Percentiles rank a stretch among this genome's conserved stretches.
These are phyloP conservation scores for Amauroascus verrucosus DNA, from an alignment of 2,329 filamentous ascomycete genomes.

Conservation along the genomic window DNA sequence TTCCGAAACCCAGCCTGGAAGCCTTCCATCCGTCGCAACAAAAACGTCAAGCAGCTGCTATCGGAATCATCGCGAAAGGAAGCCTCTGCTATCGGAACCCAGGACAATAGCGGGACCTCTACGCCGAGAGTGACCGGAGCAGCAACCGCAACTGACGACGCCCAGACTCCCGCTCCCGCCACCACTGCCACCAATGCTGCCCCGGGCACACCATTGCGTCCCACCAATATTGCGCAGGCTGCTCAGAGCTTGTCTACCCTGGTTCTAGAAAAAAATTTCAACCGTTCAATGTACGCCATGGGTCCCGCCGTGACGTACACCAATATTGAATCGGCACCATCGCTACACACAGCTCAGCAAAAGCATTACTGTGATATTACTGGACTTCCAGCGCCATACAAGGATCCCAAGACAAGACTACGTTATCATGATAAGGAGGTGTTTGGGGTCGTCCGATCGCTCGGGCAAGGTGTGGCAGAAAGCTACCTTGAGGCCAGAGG, in stretches of 20 bases:
- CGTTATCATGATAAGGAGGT: conserved; percentile 90
- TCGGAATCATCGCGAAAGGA: conserved; percentile 81
- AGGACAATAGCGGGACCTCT: conserved; percentile 67
- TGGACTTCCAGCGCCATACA: conserved; percentile 79
- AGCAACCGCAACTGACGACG: conserved; percentile 30
- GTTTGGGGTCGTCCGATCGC: conserved; percentile 67
- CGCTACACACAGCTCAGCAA: conserved; percentile 63
- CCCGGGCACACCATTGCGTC: conserved; percentile 45
- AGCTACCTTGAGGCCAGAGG: conserved; percentile 81
- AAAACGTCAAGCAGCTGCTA: conserved; percentile 95
- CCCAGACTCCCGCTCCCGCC: conserved; percentile 26
- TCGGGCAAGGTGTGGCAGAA: conserved; percentile 76
- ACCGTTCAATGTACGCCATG: conserved; percentile 35
- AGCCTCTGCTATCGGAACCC: conserved; percentile 75
- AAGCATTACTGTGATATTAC: conserved; percentile 95
- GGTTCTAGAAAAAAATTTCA: conserved; percentile 71
- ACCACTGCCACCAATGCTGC: conserved; percentile 13
- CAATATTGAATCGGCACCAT: conserved; percentile 91
- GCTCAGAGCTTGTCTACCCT: conserved; percentile 77
- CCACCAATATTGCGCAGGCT: conserved; percentile 72
- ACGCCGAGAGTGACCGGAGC: conserved; percentile 47
- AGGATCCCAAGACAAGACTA: conserved; percentile 87
- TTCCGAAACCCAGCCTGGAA: conserved; percentile 90
- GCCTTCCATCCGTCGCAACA: conserved; percentile 90
- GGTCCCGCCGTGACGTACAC: conserved; percentile 79